Percentiles rank a stretch among this genome's conserved stretches.
These are phyloP conservation scores for Anisodus tanguticus DNA, from an alignment of 257 asterid genomes.

Conservation along the genomic window DNA sequence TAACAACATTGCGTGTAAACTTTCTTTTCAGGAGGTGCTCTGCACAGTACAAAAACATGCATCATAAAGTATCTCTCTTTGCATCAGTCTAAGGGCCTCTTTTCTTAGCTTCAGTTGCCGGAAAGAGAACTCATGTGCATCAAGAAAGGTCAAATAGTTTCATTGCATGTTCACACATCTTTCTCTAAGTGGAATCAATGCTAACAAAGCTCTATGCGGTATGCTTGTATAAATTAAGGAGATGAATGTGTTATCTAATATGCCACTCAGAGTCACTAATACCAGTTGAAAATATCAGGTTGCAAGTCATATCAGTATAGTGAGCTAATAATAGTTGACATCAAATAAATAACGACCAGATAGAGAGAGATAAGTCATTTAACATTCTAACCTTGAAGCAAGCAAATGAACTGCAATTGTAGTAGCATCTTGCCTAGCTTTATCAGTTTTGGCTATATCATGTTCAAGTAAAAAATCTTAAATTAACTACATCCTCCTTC, in stretches of 20 bases:
- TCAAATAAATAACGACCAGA: not conserved
- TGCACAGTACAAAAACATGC: conserved; percentile 39
- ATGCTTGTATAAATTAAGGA: not conserved
- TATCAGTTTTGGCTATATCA: conserved; percentile 39
- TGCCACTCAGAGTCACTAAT: not conserved
- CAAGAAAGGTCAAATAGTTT: not conserved
- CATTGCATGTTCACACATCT: not conserved
- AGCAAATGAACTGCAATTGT: conserved; percentile 62
- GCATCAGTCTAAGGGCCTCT: not conserved
- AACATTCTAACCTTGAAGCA: conserved; percentile 57
- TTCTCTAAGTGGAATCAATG: not conserved
- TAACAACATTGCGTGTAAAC: conserved; percentile 55
- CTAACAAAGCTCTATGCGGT: not conserved
- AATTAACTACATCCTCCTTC: conserved; percentile 44
- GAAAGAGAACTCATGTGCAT: not conserved
- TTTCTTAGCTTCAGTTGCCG: not conserved
- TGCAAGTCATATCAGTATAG: not conserved
- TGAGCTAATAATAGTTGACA: not conserved
- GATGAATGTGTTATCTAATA: not conserved
- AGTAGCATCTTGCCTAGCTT: conserved; percentile 54
- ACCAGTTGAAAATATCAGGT: not conserved
- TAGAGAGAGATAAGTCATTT: conserved; percentile 20
- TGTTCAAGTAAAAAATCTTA: conserved; percentile 33
- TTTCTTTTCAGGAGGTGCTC: conserved; percentile 70
- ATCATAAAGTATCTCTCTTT: conserved; percentile 22